Conservation (phyloP, 179 eudicot species). For the Heliamphora ciliata region DNA sequence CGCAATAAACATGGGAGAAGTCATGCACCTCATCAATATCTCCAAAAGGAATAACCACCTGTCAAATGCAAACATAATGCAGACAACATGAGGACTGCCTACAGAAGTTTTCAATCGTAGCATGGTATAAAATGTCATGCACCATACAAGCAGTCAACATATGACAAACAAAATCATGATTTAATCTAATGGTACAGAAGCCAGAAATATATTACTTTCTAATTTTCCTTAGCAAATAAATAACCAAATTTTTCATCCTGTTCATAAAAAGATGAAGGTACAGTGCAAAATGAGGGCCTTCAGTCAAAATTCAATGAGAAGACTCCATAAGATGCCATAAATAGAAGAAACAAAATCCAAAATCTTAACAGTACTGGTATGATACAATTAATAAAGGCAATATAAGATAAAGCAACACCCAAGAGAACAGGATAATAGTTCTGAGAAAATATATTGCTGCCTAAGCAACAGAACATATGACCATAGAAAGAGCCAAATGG, state of each 20-base stretch:
- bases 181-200: not conserved
- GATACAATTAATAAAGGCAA: not conserved
- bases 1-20: conserved; percentile 14
- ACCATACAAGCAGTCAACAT: conserved; percentile 5
- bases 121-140: not conserved
- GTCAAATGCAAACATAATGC: conserved; percentile 23
- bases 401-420: not conserved
- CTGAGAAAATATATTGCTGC: not conserved
- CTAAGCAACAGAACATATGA: not conserved
- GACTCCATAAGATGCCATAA: not conserved
- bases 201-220: not conserved
- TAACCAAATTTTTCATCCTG: not conserved
- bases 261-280: not conserved
- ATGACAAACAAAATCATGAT: not conserved
- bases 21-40: conserved; percentile 74
- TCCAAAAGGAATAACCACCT: conserved; percentile 81
- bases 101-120: not conserved
- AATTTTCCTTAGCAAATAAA: not conserved
- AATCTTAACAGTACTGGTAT: not conserved
- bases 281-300: not conserved
- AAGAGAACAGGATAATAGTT: not conserved
- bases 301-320: not conserved
- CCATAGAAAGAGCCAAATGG: not conserved
- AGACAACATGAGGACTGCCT: not conserved
- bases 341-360: not conserved